phyloP scores from a whole-genome alignment of 2,329 filamentous ascomycete genomes.

The Albophoma yamanashiensis region DNA sequence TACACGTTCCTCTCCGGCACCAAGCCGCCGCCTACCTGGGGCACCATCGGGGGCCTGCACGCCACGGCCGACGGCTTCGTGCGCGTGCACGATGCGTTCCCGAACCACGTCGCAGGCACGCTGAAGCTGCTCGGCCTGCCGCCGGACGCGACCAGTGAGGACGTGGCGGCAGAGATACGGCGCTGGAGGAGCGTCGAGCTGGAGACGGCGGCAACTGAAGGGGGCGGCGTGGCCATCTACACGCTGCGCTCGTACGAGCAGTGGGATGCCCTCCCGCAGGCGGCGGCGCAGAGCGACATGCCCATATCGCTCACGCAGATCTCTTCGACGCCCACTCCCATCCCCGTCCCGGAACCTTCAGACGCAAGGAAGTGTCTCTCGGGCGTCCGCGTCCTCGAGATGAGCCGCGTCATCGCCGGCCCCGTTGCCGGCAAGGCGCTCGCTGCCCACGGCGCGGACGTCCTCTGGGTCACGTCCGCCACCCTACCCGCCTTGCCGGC shows the following conservation, averaged over 20 bases:
- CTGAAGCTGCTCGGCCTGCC: neutral
- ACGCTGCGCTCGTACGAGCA: neutral
- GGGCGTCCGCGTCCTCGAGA: neutral
- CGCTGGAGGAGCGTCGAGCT: neutral
- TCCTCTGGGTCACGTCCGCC: neutral
- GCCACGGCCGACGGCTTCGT: neutral
- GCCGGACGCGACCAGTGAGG: neutral
- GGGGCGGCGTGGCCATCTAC: neutral
- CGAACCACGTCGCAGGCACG: neutral
- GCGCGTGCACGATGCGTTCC: neutral
- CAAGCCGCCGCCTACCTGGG: neutral
- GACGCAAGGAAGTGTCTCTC: neutral
- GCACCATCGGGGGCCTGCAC: neutral
- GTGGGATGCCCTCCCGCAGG: neutral
- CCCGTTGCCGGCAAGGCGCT: neutral
- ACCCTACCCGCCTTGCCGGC: neutral
- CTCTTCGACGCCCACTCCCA: neutral
- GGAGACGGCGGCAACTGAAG: neutral
- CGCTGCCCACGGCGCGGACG: neutral
- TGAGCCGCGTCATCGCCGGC: neutral
- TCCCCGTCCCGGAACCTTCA: neutral
- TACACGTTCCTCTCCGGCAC: neutral
- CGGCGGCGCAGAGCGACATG: neutral
- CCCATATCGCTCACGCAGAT: neutral
- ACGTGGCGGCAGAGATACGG: neutral